Evolutionary conservation across 2,329 filamentous ascomycete genomes (phyloP), one percentile per base, ranked within the genome.

Genomic region (Penicillium sp.): DNA sequence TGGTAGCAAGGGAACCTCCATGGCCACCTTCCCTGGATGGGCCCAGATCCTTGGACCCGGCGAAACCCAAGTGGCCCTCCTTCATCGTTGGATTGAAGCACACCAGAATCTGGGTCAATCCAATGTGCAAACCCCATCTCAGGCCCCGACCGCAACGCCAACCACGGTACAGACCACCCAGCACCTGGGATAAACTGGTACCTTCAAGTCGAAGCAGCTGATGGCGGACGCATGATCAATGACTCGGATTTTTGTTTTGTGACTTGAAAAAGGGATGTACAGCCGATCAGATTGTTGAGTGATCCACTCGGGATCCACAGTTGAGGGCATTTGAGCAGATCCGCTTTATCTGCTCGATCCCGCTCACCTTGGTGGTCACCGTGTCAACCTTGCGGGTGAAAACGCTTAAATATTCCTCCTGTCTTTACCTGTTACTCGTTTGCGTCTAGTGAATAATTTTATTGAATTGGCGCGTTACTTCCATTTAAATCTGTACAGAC

Each of bases 331-430:
- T 49, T 49, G 47, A 49, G 47, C 46, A 31, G 45, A 48, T 33
- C 45, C 45, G 20, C 45, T n/a, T 48, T 56, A 65, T 58, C 35
- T 67, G 68, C 66, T 70, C 65, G 60, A 62, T 66, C 59, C 46
- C 57, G 25, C 64, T 66, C 63, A 65, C 56, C 60, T 60, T 61
- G 56, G 57, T 53, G 53, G 55, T 47, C 22, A 25, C n/a, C n/a
- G n/a, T n/a, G n/a, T n/a, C n/a, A n/a, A 62, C 60, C 60, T 63
- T 63, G 60, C 9, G 50, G 41, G 40, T 31, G 54, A 41, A 35
- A 14, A 15, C 12, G 27, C 33, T 46, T 54, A 59, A 53, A 51
- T 42, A 33, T n/a, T 22, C 8, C n/a, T 22, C 14, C 18, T 11
- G 35, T 35, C 31, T 40, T 40, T 9, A 37, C n/a, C 8, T 20